Base-by-base conservation (phyloP, 1,139 yeast species). In the Ashbya aceris region DNA sequence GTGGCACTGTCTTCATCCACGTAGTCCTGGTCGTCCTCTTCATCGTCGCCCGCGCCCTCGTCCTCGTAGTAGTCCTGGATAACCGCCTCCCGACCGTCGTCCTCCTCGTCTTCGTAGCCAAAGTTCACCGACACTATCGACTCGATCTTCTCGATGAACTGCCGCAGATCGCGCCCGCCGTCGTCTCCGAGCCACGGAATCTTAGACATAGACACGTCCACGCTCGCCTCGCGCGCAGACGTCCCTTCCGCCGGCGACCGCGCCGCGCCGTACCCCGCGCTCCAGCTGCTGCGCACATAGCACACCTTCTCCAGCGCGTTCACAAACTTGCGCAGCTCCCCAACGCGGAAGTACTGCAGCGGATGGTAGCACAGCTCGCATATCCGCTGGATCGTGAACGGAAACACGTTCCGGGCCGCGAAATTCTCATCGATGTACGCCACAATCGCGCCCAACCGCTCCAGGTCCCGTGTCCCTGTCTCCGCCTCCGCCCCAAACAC, bases 111-210 rank as follows among this genome's bases (percentile, higher is more conserved):
- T 12, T 55, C 61, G 36, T 49, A 54, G 7, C 56, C 62, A 33
- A 56, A 50, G 40, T 54, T 56, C 2, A 50, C 56, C 30, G 57
- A 52, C 52, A 64, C 52, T 2, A 58, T 53, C 9, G 47, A 48
- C 32, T 62, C 62, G 10, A 66, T 55, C 27, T 62, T 65, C 36
- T 54, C 53, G 2, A 62, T 43, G 43, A 61, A 57, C 4, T 54
- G 45, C 2, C 40, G 40, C 9, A 58, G 40, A 14, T 47, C 50
- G 7, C 54, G 55, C 3, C 49, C 52, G 20, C 58, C 62, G n/a
- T 61, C 61, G 14, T 56, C 61, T 9, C 61, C 61, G 27, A 73
- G 52, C 78, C 79, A 74, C 2, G 73, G 71, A 11, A 75, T 73
- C 44, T 64, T 70, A 0, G 67, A 59, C 45, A 66, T 45, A 1